phyloP scores from a whole-genome alignment of 768 basidiomycete genomes.

The Exidia glandulosa region DNA sequence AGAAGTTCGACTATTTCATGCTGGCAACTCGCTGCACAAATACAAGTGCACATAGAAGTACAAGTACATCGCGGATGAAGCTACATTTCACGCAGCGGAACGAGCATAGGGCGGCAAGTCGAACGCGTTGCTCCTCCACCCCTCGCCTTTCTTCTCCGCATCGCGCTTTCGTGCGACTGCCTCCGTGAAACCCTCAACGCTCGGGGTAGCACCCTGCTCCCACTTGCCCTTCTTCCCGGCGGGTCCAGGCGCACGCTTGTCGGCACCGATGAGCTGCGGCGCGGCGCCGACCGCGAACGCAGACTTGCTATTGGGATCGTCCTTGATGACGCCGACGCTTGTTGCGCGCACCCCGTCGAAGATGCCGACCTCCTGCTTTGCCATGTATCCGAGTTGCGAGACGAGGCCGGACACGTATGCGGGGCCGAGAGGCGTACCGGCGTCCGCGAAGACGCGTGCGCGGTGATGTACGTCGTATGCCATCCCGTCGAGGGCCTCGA shows the following conservation, averaged over 20 bases:
- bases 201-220: slow-evolving; percentile 14
- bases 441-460: slow-evolving; percentile 53
- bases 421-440: slow-evolving; percentile 40
- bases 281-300: slow-evolving; percentile 59
- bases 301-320: slow-evolving; percentile 26
- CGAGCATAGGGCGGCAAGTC: slow-evolving; percentile 14
- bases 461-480: slow-evolving; percentile 49
- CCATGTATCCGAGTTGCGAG: slow-evolving; percentile 57
- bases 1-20: too few relatives aligned
- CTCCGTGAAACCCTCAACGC: slow-evolving; percentile 15
- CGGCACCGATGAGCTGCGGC: slow-evolving; percentile 58
- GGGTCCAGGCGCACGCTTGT: slow-evolving; percentile 42
- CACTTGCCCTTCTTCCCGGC: slow-evolving; percentile 15
- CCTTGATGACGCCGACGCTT: slow-evolving; percentile 51
- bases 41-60: too few relatives aligned
- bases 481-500: slow-evolving; percentile 45
- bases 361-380: slow-evolving; percentile 25
- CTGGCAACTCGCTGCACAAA: too few relatives aligned
- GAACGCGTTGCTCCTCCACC: slow-evolving; percentile 29
- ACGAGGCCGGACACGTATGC: slow-evolving; percentile 50
- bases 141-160: slow-evolving; percentile 18
- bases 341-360: slow-evolving; percentile 42
- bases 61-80: too few relatives aligned
- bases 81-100: too few relatives aligned
- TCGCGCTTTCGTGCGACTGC: slow-evolving; percentile 20